Percentiles rank a stretch among this genome's conserved stretches.
These are phyloP conservation scores for Bipolaris cookei DNA, from an alignment of 2,329 filamentous ascomycete genomes.

Conservation along the genomic window DNA sequence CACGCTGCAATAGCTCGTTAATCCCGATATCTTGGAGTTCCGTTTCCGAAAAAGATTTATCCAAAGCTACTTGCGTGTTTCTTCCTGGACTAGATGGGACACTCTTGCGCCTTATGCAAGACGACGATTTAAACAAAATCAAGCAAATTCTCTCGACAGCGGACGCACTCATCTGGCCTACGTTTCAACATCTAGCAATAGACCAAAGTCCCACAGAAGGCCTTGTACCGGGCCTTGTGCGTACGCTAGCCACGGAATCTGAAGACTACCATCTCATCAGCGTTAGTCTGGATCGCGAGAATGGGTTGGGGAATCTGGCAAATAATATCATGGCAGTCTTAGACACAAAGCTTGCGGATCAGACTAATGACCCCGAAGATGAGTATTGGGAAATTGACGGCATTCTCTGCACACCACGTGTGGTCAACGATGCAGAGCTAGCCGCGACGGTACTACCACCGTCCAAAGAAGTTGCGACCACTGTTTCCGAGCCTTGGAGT, in stretches of 20 bases:
- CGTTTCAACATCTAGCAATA: background rate
- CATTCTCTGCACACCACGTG: conserved; percentile 11
- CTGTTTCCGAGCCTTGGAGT: conserved; percentile 25
- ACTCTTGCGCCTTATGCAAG: conserved; percentile 12
- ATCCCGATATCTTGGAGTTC: conserved; percentile 7
- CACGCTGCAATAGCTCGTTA: background rate
- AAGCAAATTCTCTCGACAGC: conserved; percentile 9
- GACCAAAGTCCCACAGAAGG: conserved; percentile 12
- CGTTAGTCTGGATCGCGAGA: conserved; percentile 5
- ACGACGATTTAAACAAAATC: conserved; percentile 10
- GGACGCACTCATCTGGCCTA: conserved; percentile 13
- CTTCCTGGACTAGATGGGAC: conserved; percentile 11
- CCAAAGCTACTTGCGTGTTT: conserved; percentile 12
- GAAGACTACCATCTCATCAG: conserved; percentile 18
- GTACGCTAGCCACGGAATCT: conserved; percentile 20
- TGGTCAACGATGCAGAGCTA: conserved; percentile 14
- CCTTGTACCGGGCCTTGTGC: conserved; percentile 16
- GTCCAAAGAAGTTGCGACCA: background rate
- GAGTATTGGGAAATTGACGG: conserved; percentile 20
- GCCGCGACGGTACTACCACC: conserved; percentile 2
- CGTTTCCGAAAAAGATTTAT: conserved; percentile 1
- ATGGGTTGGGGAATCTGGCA: background rate
- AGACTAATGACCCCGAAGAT: conserved; percentile 15
- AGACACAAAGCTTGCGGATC: background rate
- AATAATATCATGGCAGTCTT: conserved; percentile 7